A percentile compares a stretch with the other conserved stretches of the same genome.
Conservation (phyloP, 2,329 filamentous ascomycete species). For the Alternaria sp. region DNA sequence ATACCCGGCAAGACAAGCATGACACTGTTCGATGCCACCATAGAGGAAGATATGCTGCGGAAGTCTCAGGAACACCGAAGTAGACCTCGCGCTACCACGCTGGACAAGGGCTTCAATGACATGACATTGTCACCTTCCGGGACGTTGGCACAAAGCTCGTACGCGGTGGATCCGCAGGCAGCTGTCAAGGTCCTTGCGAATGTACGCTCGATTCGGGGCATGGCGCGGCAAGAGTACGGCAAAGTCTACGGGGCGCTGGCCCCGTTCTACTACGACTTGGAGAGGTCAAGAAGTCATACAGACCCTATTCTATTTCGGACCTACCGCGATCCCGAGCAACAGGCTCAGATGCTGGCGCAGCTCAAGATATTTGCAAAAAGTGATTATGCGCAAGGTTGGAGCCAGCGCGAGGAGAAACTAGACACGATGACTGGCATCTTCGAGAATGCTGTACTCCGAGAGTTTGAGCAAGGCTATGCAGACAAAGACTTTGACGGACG, state of each 20-base stretch:
- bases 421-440: constrained; percentile 80
- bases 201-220: constrained; percentile 79
- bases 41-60: constrained; percentile 68
- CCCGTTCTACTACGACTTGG: constrained; percentile 87
- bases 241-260: constrained; percentile 87
- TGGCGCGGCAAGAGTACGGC: constrained; percentile 87
- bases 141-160: constrained; percentile 36
- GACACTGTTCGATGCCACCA: constrained; percentile 76
- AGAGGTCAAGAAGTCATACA: constrained; percentile 72
- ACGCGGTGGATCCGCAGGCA: constrained; percentile 62
- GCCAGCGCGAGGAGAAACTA: constrained; percentile 73
- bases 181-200: constrained; percentile 73
- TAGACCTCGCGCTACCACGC: constrained; percentile 39
- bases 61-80: constrained; percentile 44
- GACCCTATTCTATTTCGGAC: constrained; percentile 86
- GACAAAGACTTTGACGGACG: constrained; percentile 84
- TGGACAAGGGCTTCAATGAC: constrained; percentile 80
- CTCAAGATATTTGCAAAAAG: constrained; percentile 78
- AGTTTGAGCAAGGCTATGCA: constrained; percentile 93
- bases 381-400: constrained; percentile 79
- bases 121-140: constrained; percentile 61
- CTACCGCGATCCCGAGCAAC: constrained; percentile 86
- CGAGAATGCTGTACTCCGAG: constrained; percentile 85
- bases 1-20: constrained; percentile 53
- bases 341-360: constrained; percentile 87